Conservation (phyloP, 805 yeast species). For the Brettanomyces nanus region DNA sequence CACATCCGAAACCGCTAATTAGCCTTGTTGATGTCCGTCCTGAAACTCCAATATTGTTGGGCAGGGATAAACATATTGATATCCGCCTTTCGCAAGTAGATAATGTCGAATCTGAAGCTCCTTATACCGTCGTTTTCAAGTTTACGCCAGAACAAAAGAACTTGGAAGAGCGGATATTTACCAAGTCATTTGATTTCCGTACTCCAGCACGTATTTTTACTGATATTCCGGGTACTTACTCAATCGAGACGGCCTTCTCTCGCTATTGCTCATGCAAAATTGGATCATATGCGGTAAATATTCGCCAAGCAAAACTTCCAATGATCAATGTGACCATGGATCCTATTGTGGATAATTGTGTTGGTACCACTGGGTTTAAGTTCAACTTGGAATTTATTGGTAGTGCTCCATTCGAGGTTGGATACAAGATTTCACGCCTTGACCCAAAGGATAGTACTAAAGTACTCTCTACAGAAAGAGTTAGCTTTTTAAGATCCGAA, state of each 20-base stretch:
- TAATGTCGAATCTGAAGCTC: constrained; percentile 33
- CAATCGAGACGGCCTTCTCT: constrained; percentile 45
- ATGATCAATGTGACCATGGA: constrained; percentile 38
- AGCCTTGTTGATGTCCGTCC: constrained; percentile 32
- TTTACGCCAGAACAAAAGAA: constrained; percentile 22
- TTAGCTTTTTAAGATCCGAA: constrained; percentile 26
- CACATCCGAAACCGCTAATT: constrained; percentile 49
- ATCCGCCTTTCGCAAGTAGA: constrained; percentile 18
- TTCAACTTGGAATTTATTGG: constrained; percentile 71
- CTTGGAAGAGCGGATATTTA: constrained; percentile 9
- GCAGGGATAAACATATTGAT: constrained; percentile 25
- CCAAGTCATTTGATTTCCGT: constrained; percentile 22
- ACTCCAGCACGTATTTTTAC: constrained; percentile 28
- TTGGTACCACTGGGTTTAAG: constrained; percentile 78
- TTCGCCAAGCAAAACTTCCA: constrained; percentile 34
- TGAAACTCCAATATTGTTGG: constrained; percentile 21
- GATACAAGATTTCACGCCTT: constrained; percentile 51
- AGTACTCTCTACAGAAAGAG: constrained; percentile 17
- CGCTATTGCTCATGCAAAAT: constrained; percentile 61
- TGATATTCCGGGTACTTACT: constrained; percentile 59
- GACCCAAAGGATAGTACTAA: constrained; percentile 26
- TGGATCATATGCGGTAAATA: constrained; percentile 45
- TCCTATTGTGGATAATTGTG: constrained; percentile 76
- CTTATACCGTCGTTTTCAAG: constrained; percentile 33
- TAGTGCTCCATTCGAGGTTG: constrained; percentile 70